phyloP scores from a whole-genome alignment of 2,329 filamentous ascomycete genomes.

The Ceratocystis albifundus region DNA sequence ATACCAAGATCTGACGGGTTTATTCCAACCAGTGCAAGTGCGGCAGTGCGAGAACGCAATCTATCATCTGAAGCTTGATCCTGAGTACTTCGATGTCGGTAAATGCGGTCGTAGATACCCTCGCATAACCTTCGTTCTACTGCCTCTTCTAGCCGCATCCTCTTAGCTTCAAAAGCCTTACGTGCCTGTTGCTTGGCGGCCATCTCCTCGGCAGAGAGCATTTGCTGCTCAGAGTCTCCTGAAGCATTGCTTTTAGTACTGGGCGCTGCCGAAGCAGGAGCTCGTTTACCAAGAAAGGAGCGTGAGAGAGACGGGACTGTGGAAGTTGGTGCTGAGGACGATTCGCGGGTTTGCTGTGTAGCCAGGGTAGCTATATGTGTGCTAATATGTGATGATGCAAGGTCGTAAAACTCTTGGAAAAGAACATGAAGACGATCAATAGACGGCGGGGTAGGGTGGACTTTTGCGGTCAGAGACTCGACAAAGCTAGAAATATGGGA shows the following conservation, averaged over 20 bases:
- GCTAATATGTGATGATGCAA: slow-evolving; percentile 67
- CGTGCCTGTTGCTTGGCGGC: slow-evolving; percentile 67
- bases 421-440: slow-evolving; percentile 72
- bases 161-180: slow-evolving; percentile 66
- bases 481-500: slow-evolving; percentile 57
- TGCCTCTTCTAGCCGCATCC: slow-evolving; percentile 70
- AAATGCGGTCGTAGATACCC: slow-evolving; percentile 75
- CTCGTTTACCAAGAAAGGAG: slow-evolving; percentile 40
- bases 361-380: slow-evolving; percentile 77
- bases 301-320: slow-evolving; percentile 41
- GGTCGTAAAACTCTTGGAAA: slow-evolving; percentile 88
- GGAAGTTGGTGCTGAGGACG: slow-evolving; percentile 31
- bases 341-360: slow-evolving; percentile 59
- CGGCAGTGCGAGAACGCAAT: slow-evolving; percentile 83
- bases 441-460: slow-evolving; percentile 70
- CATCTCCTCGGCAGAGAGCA: slow-evolving; percentile 82
- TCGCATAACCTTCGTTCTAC: slow-evolving; percentile 80
- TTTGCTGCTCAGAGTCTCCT: slow-evolving; percentile 53
- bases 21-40: slow-evolving; percentile 82
- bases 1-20: slow-evolving; percentile 74
- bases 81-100: slow-evolving; percentile 79
- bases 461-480: slow-evolving; percentile 75
- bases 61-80: slow-evolving; percentile 94
- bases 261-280: background rate
- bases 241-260: background rate